Evolutionary conservation across 2,329 filamentous ascomycete species (phyloP).

Genomic region (Grosmannia huntii): DNA sequence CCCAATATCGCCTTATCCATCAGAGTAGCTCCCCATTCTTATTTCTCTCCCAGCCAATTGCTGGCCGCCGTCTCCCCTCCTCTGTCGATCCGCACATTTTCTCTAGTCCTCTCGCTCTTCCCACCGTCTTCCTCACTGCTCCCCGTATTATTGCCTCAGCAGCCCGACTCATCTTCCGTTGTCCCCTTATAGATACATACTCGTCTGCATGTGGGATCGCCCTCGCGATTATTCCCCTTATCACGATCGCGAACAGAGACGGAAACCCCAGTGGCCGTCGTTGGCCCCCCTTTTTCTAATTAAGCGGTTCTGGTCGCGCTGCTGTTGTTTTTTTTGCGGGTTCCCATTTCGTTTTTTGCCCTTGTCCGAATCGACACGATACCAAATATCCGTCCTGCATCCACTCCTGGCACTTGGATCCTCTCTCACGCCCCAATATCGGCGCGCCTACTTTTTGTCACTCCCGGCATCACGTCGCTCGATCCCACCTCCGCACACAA

Average conservation of each 20-base stretch:
- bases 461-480: background rate
- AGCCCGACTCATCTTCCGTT: background rate
- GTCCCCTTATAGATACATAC: background rate
- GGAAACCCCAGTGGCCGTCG: background rate
- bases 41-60: background rate
- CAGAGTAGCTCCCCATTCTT: background rate
- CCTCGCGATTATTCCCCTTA: too few relatives aligned
- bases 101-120: background rate
- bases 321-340: background rate
- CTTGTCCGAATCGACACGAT: constrained; percentile 2
- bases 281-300: background rate
- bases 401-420: background rate
- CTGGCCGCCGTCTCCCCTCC: background rate
- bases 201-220: too few relatives aligned
- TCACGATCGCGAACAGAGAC: too few relatives aligned
- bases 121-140: background rate
- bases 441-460: background rate
- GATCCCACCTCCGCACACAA: background rate
- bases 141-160: background rate
- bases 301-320: background rate
- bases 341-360: background rate
- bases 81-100: constrained; percentile 1
- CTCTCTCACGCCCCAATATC: background rate
- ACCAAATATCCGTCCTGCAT: constrained; percentile 1
- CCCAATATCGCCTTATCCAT: background rate